Evolutionary conservation across 257 asterid genomes (phyloP).

Genomic region (Pogostemon cablin): DNA sequence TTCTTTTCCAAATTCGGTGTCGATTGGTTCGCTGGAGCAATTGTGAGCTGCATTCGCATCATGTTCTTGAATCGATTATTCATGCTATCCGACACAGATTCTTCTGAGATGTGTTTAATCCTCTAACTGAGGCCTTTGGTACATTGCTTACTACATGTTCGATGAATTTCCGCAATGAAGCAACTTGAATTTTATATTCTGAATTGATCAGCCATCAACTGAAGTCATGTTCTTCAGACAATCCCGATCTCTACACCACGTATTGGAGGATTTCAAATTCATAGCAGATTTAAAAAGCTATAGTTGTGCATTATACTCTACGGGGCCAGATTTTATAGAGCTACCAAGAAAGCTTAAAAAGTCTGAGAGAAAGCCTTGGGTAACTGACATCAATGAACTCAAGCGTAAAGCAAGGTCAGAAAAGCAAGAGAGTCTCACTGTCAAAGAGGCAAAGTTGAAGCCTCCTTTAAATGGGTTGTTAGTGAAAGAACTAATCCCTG

Average conservation of each 20-base stretch:
- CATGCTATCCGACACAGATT: too few relatives aligned
- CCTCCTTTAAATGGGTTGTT: slow-evolving; percentile 76
- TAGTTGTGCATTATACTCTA: slow-evolving; percentile 36
- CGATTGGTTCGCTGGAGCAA: too few relatives aligned
- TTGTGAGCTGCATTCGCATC: too few relatives aligned
- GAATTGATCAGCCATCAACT: slow-evolving; percentile 8
- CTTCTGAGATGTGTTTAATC: too few relatives aligned
- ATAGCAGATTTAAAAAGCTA: not conserved
- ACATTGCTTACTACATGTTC: slow-evolving; percentile 25
- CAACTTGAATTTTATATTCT: slow-evolving; percentile 16
- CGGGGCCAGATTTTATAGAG: slow-evolving; percentile 29
- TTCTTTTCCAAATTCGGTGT: too few relatives aligned
- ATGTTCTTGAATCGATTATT: too few relatives aligned
- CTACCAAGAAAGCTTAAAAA: slow-evolving; percentile 51
- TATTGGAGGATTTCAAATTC: slow-evolving; percentile 1
- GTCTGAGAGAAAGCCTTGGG: slow-evolving; percentile 70
- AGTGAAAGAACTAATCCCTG: slow-evolving; percentile 64
- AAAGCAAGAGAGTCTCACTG: slow-evolving; percentile 46
- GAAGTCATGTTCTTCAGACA: slow-evolving; percentile 33
- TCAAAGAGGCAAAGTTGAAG: slow-evolving; percentile 44
- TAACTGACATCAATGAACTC: slow-evolving; percentile 56
- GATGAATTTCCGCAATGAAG: slow-evolving; percentile 33
- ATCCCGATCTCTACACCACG: slow-evolving; percentile 13
- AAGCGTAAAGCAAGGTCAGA: slow-evolving; percentile 56
- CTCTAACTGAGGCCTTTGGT: too few relatives aligned